Percentiles rank a stretch among this genome's conserved stretches.
Conservation (phyloP, 306 rosid genomes). For the Glycine tomentella region DNA sequence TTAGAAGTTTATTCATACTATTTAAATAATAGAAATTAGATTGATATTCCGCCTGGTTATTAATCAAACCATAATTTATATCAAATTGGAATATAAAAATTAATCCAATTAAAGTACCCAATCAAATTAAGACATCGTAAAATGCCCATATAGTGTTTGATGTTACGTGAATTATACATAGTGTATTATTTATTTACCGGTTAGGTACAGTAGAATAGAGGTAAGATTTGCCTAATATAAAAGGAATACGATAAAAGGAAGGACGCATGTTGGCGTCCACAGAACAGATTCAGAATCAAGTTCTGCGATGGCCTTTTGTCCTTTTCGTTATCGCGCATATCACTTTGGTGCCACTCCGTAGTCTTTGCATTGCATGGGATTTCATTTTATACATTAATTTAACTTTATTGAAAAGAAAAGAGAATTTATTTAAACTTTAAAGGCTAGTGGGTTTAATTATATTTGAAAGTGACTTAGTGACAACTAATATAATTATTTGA, state of each 20-base stretch:
- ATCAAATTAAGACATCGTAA: too few relatives aligned
- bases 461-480: constrained; percentile 4
- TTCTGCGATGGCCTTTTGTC: constrained; percentile 28
- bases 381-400: neutral
- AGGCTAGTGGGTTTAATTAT: constrained; percentile 1
- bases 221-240: neutral
- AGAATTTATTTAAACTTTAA: neutral
- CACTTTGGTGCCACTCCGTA: neutral
- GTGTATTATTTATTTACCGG: too few relatives aligned
- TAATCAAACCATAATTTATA: too few relatives aligned
- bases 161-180: too few relatives aligned
- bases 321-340: neutral
- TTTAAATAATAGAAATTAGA: too few relatives aligned
- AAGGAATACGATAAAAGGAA: constrained; percentile 5
- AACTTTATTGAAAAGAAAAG: neutral
- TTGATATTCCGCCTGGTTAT: too few relatives aligned
- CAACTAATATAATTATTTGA: neutral
- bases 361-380: constrained; percentile 23
- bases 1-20: too few relatives aligned
- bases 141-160: too few relatives aligned
- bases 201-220: too few relatives aligned
- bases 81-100: too few relatives aligned
- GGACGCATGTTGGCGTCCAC: neutral
- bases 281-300: neutral
- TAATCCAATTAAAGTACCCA: too few relatives aligned